Base-by-base conservation (phyloP, 83 land plant genomes). In the Diphasiastrum complanatum region DNA sequence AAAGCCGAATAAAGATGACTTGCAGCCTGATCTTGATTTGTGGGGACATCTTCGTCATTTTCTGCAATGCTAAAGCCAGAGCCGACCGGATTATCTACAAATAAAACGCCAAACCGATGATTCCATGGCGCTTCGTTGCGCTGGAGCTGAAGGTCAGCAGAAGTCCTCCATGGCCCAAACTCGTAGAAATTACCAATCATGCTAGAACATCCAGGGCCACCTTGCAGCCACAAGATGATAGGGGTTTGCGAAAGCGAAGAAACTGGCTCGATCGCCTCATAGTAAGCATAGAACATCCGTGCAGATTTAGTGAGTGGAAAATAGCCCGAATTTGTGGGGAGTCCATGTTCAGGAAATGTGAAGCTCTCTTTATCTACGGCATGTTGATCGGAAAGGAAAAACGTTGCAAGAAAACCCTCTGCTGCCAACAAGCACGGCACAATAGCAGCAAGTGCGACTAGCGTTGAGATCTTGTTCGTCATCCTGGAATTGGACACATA, bases 131-230 rank as follows among this genome's bases (percentile, higher is more conserved):
- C 52, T 3, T 73, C 63, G 54, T 91, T 82, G 2, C 57, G 71
- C 19, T 71, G 60, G 28, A 88, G 76, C 0, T 38, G 33, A 10
- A 60, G 47, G 37, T 66, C 55, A 26, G 66, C 45, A 45, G 10
- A 35, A 5, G 78, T 47, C 19, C 75, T 70, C 86, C 85, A 90
- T 0, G 96, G 93, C 19, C 97, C 97, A 16, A 91, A 62, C 74
- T 86, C 91, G 60, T 69, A 69, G 77, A 91, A 75, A 69, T 91
- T 86, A 12, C 84, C 93, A 14, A 78, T 22, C 82, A 84, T 68
- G 55, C 89, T 80, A 19, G 97, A 91, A 74, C 97, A 86, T 31
- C 97, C 93, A 26, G 97, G 97, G 54, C 93, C 93, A 5, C 92
- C 97, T 51, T 90, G 88, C 53, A 90, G 79, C 96, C 96, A 90